These are phyloP conservation scores for Prosopis cineraria DNA, from an alignment of 306 rosid genomes.

Conservation along the genomic window DNA sequence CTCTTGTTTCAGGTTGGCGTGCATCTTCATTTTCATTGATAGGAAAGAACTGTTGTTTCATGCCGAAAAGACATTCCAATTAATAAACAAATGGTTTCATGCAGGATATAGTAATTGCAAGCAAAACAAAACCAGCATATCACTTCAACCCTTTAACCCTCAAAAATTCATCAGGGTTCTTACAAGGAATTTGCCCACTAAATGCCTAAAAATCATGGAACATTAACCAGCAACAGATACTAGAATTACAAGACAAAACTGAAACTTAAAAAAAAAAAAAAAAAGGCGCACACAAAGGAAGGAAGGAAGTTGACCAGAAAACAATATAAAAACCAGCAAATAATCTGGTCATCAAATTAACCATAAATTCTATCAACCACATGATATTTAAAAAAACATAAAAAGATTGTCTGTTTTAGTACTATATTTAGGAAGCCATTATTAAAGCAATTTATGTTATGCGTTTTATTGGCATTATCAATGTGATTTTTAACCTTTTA, in stretches of 20 bases:
- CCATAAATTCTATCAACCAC: neutral
- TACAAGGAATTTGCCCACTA: neutral
- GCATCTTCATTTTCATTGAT: conserved; percentile 57
- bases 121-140: neutral
- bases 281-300: too few relatives aligned
- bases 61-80: conserved; percentile 26
- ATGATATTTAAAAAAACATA: neutral
- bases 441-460: neutral
- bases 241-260: neutral
- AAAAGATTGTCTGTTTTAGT: neutral
- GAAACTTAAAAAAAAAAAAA: neutral
- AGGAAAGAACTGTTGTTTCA: conserved; percentile 62
- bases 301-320: neutral
- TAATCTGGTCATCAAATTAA: neutral
- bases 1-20: conserved; percentile 92
- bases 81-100: conserved; percentile 17
- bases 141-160: neutral
- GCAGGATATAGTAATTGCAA: conserved; percentile 18
- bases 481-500: neutral
- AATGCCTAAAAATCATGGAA: neutral
- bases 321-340: neutral
- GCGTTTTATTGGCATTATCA: neutral
- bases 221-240: neutral
- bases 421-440: neutral
- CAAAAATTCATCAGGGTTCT: neutral